Evolutionary conservation across 2,329 filamentous ascomycete species (phyloP).

Genomic region (Phialophora macrospora): DNA sequence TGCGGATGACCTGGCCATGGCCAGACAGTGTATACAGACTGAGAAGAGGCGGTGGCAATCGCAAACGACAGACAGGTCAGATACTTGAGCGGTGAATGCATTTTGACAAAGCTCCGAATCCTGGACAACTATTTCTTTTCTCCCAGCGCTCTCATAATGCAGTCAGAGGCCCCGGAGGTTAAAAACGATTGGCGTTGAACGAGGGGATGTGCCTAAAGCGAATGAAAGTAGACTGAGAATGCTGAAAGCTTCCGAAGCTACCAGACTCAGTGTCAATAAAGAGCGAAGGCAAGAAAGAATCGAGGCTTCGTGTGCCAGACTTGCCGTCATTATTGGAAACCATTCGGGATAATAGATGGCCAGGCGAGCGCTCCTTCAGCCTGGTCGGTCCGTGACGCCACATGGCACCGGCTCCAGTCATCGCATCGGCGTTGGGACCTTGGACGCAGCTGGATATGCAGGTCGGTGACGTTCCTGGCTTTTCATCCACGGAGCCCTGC

Average conservation of each 20-base stretch:
- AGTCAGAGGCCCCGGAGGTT: conserved; percentile 3
- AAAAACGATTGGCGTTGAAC: conserved; percentile 19
- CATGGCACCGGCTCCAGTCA: conserved; percentile 25
- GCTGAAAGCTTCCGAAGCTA: conserved; percentile 10
- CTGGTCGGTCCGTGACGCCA: conserved; percentile 27
- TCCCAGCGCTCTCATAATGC: conserved; percentile 19
- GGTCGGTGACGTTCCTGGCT: conserved; percentile 34
- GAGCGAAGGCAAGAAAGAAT: conserved; percentile 19
- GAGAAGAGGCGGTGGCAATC: conserved; percentile 15
- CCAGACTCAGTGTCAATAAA: conserved; percentile 18
- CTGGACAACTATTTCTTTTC: conserved; percentile 11
- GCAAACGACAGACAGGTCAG: conserved; percentile 25
- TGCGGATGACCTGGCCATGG: conserved; percentile 16
- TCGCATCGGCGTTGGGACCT: conserved; percentile 6
- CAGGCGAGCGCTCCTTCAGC: conserved; percentile 6
- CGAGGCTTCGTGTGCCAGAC: conserved; percentile 16
- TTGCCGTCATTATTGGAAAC: conserved; percentile 24
- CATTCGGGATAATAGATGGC: conserved; percentile 10
- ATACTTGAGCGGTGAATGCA: conserved; percentile 14
- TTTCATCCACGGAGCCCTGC: conserved; percentile 30
- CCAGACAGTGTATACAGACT: conserved; percentile 11
- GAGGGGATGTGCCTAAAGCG: conserved; percentile 8
- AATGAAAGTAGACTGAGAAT: conserved; percentile 9
- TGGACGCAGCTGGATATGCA: conserved; percentile 19
- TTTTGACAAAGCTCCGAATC: conserved; percentile 11